phyloP scores from a whole-genome alignment of 1,284 basidiomycete species.

The Trichosporon sp. region DNA sequence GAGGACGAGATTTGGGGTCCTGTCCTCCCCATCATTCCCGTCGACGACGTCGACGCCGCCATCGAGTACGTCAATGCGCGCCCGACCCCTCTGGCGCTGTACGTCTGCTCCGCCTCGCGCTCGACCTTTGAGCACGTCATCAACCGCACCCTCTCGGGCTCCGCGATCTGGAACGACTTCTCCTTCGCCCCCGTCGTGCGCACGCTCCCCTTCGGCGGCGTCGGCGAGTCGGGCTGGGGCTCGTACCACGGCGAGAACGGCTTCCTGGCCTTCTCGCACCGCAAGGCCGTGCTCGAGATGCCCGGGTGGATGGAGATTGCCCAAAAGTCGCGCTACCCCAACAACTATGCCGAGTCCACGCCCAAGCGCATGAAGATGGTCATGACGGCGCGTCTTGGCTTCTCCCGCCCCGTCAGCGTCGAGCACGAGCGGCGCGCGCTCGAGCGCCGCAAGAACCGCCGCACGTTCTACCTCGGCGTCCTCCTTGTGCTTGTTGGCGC shows the following conservation, averaged over 20 bases:
- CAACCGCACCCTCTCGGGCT: slow-evolving; percentile 49
- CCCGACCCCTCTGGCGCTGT: slow-evolving; percentile 51
- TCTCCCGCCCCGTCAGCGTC: slow-evolving; percentile 47
- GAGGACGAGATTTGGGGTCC: slow-evolving; percentile 75
- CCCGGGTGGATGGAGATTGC: slow-evolving; percentile 37
- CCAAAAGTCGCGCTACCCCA: slow-evolving; percentile 47
- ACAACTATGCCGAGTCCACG: slow-evolving; percentile 33
- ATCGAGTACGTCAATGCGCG: slow-evolving; percentile 67
- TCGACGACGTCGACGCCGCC: slow-evolving; percentile 70
- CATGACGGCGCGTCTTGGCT: slow-evolving; percentile 37
- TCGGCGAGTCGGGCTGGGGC: slow-evolving; percentile 56
- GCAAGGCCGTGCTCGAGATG: slow-evolving; percentile 49
- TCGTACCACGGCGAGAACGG: slow-evolving; percentile 53
- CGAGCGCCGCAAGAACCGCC: slow-evolving; percentile 22
- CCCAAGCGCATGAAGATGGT: slow-evolving; percentile 38
- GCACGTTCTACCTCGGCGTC: slow-evolving; percentile 27
- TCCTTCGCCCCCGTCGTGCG: slow-evolving; percentile 44
- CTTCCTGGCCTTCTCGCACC: slow-evolving; percentile 55
- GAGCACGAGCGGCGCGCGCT: slow-evolving; percentile 39
- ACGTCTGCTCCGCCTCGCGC: slow-evolving; percentile 51
- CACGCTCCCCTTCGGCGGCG: slow-evolving; percentile 54
- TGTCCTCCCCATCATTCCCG: slow-evolving; percentile 73
- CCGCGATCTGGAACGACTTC: slow-evolving; percentile 56
- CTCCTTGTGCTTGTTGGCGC: slow-evolving; percentile 29
- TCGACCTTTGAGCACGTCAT: slow-evolving; percentile 48